Evolutionary conservation across 371 early-diverging fungal species (phyloP).

Genomic region (Lichtheimia hyalospora): DNA sequence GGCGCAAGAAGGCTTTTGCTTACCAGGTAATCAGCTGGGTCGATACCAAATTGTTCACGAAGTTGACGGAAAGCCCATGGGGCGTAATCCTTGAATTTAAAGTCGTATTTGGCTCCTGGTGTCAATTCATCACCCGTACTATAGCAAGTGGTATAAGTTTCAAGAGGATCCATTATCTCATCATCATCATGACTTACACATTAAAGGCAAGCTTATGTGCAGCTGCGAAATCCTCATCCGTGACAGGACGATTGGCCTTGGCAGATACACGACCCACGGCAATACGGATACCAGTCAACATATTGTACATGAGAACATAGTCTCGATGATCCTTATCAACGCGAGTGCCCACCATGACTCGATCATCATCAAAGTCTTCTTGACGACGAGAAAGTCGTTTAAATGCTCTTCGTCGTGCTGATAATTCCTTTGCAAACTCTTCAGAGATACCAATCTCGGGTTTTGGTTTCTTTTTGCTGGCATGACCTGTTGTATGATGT

Average conservation of each 20-base stretch:
- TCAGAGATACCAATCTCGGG: slow-evolving; percentile 37
- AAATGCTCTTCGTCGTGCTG: slow-evolving; percentile 40
- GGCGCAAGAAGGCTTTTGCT: slow-evolving; percentile 2
- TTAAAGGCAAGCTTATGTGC: slow-evolving; percentile 94
- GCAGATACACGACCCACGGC: slow-evolving; percentile 83
- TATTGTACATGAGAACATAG: slow-evolving; percentile 95
- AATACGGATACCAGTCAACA: slow-evolving; percentile 93
- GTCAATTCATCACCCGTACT: slow-evolving; percentile 93
- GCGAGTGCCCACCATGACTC: slow-evolving; percentile 64
- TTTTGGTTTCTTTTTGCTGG: slow-evolving; percentile 19
- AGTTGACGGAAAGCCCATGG: slow-evolving; percentile 95
- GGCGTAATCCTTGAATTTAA: slow-evolving; percentile 98
- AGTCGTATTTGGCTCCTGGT: slow-evolving; percentile 93
- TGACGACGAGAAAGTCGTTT: slow-evolving; percentile 36
- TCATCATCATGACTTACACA: slow-evolving; percentile 51
- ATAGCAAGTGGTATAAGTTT: neutral
- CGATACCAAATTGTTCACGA: slow-evolving; percentile 85
- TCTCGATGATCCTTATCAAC: slow-evolving; percentile 70
- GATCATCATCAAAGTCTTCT: slow-evolving; percentile 40
- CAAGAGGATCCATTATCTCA: neutral
- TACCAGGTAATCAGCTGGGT: slow-evolving; percentile 93
- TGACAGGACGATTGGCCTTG: slow-evolving; percentile 70
- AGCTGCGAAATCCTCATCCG: slow-evolving; percentile 80
- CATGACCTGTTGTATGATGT: slow-evolving; percentile 46
- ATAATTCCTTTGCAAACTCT: slow-evolving; percentile 41